These are phyloP conservation scores for Fennellomyces sp. DNA, from an alignment of 371 early-diverging fungal species.

Conservation along the genomic window DNA sequence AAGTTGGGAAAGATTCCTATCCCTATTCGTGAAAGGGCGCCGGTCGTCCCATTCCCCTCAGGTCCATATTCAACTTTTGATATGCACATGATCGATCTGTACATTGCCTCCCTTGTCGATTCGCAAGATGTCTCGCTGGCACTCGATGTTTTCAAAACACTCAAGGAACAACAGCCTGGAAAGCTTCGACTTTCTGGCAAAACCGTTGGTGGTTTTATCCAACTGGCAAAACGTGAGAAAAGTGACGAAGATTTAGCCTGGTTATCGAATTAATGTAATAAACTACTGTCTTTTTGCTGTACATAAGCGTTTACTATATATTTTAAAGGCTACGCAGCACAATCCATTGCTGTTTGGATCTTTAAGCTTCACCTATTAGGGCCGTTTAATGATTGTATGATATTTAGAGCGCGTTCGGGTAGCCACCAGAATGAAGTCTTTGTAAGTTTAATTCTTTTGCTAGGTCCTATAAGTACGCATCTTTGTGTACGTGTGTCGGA, in stretches of 20 bases:
- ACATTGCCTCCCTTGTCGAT: slow-evolving; percentile 34
- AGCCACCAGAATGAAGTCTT: too few species aligned
- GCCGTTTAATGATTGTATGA: too few species aligned
- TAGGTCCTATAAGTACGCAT: too few species aligned
- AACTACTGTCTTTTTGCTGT: background rate
- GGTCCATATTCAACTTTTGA: slow-evolving; percentile 46
- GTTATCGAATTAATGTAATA: slow-evolving; percentile 3
- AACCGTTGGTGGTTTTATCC: slow-evolving; percentile 9
- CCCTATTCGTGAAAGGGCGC: slow-evolving; percentile 33
- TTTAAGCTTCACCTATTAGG: too few species aligned
- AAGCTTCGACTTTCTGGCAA: background rate
- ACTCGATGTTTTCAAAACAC: slow-evolving; percentile 39
- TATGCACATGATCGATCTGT: slow-evolving; percentile 43
- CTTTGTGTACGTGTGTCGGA: too few species aligned
- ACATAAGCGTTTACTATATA: background rate
- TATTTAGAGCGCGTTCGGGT: too few species aligned
- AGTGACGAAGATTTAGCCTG: slow-evolving; percentile 20
- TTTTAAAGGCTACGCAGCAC: too few species aligned
- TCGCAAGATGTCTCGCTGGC: slow-evolving; percentile 44
- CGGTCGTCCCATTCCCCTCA: slow-evolving; percentile 45
- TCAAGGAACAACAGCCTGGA: slow-evolving; percentile 20
- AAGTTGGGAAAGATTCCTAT: slow-evolving; percentile 41
- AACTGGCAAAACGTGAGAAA: slow-evolving; percentile 21
- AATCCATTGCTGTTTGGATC: too few species aligned
- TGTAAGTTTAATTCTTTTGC: too few species aligned